These are phyloP conservation scores for Podila epigama DNA, from an alignment of 192 early-diverging fungal genomes.

Conservation along the genomic window DNA sequence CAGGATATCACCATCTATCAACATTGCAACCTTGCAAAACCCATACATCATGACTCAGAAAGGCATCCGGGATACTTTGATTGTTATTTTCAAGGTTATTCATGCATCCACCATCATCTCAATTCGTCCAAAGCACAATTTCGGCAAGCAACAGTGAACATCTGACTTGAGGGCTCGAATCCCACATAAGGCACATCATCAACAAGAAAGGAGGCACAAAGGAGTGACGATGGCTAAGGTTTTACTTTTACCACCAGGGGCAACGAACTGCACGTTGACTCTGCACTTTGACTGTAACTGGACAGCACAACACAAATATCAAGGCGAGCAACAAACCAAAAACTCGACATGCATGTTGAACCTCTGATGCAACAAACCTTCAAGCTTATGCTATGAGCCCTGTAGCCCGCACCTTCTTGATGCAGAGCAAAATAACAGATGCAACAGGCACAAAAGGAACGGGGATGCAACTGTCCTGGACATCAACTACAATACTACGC, in stretches of 20 bases:
- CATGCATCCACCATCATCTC: not conserved
- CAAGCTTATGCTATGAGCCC: not conserved
- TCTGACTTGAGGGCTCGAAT: no score
- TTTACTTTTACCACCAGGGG: no score
- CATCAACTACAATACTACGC: not conserved
- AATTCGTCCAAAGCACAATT: not conserved
- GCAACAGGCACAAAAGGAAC: not conserved
- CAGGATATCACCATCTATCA: not conserved
- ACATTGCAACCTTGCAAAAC: not conserved
- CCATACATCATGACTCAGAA: not conserved
- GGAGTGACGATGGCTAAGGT: no score
- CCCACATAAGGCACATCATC: no score
- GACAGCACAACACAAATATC: no score
- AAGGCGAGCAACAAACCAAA: no score
- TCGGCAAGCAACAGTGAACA: not conserved
- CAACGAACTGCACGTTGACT: no score
- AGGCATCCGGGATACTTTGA: not conserved
- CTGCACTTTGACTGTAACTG: no score
- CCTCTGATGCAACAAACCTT: not conserved
- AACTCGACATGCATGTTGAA: not conserved
- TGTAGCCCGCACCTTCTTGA: not conserved
- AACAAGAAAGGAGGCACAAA: no score
- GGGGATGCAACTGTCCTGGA: not conserved
- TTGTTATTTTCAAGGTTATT: not conserved
- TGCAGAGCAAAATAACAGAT: not conserved